Percentiles rank a stretch among this genome's conserved stretches.
These are phyloP conservation scores for Vitis rotundifolia DNA, from an alignment of 164 flowering plant species.

Conservation along the genomic window DNA sequence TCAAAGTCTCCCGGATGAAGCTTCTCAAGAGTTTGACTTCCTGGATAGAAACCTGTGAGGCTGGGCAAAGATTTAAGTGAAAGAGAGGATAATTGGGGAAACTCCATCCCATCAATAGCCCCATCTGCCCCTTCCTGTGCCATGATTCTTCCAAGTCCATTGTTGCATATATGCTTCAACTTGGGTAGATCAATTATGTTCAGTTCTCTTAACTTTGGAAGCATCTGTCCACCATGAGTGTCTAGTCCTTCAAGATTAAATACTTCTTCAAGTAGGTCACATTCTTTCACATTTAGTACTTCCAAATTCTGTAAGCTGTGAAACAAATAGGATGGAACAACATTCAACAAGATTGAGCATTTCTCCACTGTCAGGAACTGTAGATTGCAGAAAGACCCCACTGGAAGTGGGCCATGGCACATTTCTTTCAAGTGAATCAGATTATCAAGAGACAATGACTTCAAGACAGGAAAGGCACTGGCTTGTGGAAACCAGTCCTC, in stretches of 20 bases:
- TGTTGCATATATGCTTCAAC: neutral
- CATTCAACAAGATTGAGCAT: neutral
- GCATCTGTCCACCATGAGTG: neutral
- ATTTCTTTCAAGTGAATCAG: neutral
- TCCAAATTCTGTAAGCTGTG: neutral
- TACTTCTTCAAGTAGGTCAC: neutral
- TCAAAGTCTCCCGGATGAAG: no score
- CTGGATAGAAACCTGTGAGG: neutral
- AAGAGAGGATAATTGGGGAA: neutral
- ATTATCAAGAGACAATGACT: neutral
- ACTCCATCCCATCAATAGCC: neutral
- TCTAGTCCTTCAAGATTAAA: neutral
- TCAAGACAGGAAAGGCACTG: neutral
- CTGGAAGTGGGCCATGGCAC: neutral
- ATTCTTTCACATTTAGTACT: neutral
- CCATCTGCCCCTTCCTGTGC: neutral
- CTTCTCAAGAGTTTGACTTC: neutral
- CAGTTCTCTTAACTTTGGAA: neutral
- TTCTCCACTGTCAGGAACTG: neutral
- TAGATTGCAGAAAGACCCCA: neutral
- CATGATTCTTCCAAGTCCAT: neutral
- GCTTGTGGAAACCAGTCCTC: no score
- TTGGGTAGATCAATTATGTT: neutral
- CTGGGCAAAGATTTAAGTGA: neutral
- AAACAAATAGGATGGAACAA: neutral